Percentiles rank a stretch among this genome's conserved stretches.
phyloP scores from a whole-genome alignment of 2,329 filamentous ascomycete species.

The Aspergillus pseudotamarii region DNA sequence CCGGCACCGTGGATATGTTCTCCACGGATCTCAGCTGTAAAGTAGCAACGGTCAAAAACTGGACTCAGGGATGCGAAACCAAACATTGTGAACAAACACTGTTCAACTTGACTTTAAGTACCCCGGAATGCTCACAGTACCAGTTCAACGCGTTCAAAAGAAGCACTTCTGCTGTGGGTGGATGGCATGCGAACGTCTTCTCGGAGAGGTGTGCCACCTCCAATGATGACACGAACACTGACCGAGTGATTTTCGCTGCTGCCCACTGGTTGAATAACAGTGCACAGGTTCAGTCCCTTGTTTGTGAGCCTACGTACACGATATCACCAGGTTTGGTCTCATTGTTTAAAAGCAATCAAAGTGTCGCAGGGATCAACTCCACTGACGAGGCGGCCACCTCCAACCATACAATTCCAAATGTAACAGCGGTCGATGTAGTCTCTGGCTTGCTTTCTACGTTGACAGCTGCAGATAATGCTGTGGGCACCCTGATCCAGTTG shows the following conservation, averaged over 20 bases:
- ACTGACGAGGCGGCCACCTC: neutral
- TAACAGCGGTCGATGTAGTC: neutral
- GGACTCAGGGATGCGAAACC: conserved; percentile 6
- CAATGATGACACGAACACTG: neutral
- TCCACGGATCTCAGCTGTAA: conserved; percentile 9
- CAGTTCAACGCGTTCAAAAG: neutral
- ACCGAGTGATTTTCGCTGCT: conserved; percentile 5
- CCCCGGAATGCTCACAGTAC: neutral
- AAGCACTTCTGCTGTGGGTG: conserved; percentile 1
- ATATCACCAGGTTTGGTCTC: conserved; percentile 6
- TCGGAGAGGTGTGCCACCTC: neutral
- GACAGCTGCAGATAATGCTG: neutral
- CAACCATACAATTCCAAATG: neutral
- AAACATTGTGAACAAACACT: neutral
- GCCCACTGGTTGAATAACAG: conserved; percentile 10
- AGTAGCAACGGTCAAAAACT: conserved; percentile 9
- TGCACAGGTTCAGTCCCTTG: conserved; percentile 1
- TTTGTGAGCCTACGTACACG: conserved; percentile 9
- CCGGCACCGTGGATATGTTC: conserved; percentile 8
- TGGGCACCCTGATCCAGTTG: neutral
- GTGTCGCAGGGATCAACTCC: neutral
- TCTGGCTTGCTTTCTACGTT: conserved; percentile 3
- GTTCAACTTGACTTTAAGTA: conserved; percentile 6
- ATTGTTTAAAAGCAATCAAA: conserved; percentile 10
- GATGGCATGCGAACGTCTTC: conserved; percentile 4